Percentiles rank a stretch among this genome's conserved stretches.
Evolutionary conservation across 1,284 basidiomycete species (phyloP).

Genomic region (Fomitiporia mediterranea): DNA sequence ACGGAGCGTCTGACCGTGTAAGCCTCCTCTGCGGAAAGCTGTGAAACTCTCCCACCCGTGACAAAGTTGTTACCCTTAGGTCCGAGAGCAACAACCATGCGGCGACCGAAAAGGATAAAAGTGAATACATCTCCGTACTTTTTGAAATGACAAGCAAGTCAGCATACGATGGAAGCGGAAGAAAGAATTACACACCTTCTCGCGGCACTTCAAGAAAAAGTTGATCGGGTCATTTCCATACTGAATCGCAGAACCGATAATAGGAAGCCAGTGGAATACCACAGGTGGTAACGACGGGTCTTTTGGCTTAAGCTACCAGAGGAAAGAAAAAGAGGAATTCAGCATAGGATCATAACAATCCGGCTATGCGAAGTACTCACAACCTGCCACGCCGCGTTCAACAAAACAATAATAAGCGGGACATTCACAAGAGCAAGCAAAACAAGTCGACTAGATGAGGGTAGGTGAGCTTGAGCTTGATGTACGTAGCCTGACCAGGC

Average conservation of each 20-base stretch:
- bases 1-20: slow-evolving; percentile 65
- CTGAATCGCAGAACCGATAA: slow-evolving; percentile 69
- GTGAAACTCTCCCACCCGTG: slow-evolving; percentile 88
- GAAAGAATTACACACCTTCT: slow-evolving; percentile 60
- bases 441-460: slow-evolving; percentile 12
- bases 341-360: not conserved
- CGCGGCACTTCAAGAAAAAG: slow-evolving; percentile 71
- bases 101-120: slow-evolving; percentile 85
- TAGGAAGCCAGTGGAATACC: slow-evolving; percentile 76
- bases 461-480: slow-evolving; percentile 15
- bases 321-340: not conserved
- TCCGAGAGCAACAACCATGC: slow-evolving; percentile 89
- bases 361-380: slow-evolving; percentile 33
- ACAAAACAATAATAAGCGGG: slow-evolving; percentile 30
- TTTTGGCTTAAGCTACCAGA: slow-evolving; percentile 44
- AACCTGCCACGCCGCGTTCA: slow-evolving; percentile 44
- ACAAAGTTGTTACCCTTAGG: slow-evolving; percentile 93
- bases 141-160: not conserved
- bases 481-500: slow-evolving; percentile 16
- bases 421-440: slow-evolving; percentile 22
- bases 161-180: not conserved
- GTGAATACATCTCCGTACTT: slow-evolving; percentile 84
- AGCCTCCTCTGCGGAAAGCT: slow-evolving; percentile 95
- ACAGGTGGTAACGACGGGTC: slow-evolving; percentile 62
- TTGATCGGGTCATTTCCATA: slow-evolving; percentile 81